These are phyloP conservation scores for Gracilaria vermiculophylla DNA, from an alignment of 23 red algal species.

Conservation along the genomic window DNA sequence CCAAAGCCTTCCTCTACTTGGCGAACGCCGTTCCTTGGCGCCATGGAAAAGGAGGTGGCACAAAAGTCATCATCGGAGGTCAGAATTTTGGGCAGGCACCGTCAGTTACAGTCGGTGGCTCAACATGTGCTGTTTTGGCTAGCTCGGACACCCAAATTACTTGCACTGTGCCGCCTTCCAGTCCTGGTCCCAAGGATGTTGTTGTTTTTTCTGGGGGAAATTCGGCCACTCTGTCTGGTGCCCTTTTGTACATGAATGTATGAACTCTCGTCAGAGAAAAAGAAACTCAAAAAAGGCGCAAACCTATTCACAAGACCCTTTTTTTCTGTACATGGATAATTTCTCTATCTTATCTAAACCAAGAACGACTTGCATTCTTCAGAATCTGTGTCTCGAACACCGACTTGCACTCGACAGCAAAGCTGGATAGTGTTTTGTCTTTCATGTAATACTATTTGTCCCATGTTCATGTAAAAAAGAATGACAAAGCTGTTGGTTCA, in stretches of 20 bases:
- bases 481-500: no score
- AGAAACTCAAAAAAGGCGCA: no score
- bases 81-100: slow-evolving; percentile 8
- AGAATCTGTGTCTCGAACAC: no score
- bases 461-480: no score
- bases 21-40: slow-evolving; percentile 46
- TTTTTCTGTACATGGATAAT: no score
- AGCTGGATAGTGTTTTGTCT: no score
- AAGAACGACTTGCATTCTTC: no score
- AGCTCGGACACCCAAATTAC: slow-evolving; percentile 26
- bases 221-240: not conserved
- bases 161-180: slow-evolving; percentile 27
- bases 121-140: slow-evolving; percentile 6
- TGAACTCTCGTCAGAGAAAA: not conserved
- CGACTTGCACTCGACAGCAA: no score
- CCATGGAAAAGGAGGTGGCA: slow-evolving; percentile 51
- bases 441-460: no score
- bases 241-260: slow-evolving; percentile 54
- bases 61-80: slow-evolving; percentile 50
- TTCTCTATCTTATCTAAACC: no score
- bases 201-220: slow-evolving; percentile 22
- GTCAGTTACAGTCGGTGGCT: slow-evolving; percentile 51
- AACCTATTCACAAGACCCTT: no score
- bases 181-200: slow-evolving; percentile 31
- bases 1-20: not conserved